Base-by-base conservation (phyloP, 176 grass and related monocot species). In the Cenchrus purpureus region DNA sequence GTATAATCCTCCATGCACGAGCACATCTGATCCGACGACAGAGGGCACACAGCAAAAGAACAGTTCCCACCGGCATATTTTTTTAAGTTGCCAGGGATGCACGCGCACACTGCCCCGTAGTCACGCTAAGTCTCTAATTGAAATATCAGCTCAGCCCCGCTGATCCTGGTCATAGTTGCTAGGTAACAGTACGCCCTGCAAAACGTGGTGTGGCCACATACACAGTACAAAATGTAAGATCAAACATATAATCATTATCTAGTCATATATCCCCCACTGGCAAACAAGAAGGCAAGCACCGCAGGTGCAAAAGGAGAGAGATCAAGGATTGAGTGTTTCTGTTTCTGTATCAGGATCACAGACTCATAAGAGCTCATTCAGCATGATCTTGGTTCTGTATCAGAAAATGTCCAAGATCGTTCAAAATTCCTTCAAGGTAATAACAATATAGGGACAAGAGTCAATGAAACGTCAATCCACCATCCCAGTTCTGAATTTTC, bases 391-490 rank as follows among this genome's bases (percentile, higher is more conserved):
- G 9, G 54, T 82, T 75, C 8, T 74, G 34, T 79, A 48, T 43
- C 51, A 50, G 67, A 51, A 40, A 83, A 88, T 65, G 31, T 80
- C 59, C 85, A 69, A 68, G 10, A 52, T 79, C 34, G 20, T 72
- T 72, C 48, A 80, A 50, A 58, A 17, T 73, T 80, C 12, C 59
- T 53, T 59, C 57, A 74, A 52, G 86, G 44, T 48, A 84, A 59
- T 55, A 84, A 59, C 46, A 56, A 79, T 66, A 29, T 20, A 68
- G 15, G 20, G 71, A 69, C 20, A 80, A 5, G 15, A 86, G 77
- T 54, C 16, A 70, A 20, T 71, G 49, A 68, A 86, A 86, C 91
- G 60, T 83, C 40, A 67, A 71, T 71, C 68, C 48, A 46, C 62
- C 32, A 73, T 60, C 22, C 40, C 49, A 40, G 50, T 12, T 65